These are phyloP conservation scores for Toxoplasma gondii DNA, from an alignment of 169 alveolate genomes.

Conservation along the genomic window DNA sequence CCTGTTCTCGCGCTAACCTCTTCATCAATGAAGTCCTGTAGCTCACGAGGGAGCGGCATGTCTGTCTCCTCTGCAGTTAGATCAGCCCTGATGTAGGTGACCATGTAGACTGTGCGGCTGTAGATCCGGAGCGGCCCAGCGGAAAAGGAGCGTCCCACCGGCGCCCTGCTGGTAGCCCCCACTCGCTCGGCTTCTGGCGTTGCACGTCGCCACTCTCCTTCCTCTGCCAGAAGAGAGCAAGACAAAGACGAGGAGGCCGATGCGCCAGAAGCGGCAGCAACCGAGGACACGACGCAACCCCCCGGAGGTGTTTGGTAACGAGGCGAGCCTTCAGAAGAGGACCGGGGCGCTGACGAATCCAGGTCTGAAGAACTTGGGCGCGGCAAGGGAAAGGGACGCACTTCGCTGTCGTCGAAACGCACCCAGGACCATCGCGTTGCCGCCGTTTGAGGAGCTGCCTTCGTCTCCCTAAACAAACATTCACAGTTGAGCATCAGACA, in stretches of 20 bases:
- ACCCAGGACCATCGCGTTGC: conserved; percentile 59
- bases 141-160: background rate
- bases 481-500: no score
- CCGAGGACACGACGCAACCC: background rate
- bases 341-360: background rate
- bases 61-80: conserved; percentile 43
- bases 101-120: conserved; percentile 56
- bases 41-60: conserved; percentile 51
- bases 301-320: background rate
- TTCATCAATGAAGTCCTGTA: conserved; percentile 41
- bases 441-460: background rate
- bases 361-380: background rate
- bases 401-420: conserved; percentile 53
- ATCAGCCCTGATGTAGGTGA: conserved; percentile 52
- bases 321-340: background rate
- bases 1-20: conserved; percentile 10
- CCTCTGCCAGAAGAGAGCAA: background rate
- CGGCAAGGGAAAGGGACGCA: conserved; percentile 37
- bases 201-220: background rate
- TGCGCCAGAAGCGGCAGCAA: background rate
- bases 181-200: background rate
- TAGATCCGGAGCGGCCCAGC: background rate
- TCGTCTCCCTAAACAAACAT: no score
- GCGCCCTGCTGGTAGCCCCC: conserved; percentile 30
- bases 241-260: background rate